phyloP scores from a whole-genome alignment of 257 asterid species.

The Lantana camara region DNA sequence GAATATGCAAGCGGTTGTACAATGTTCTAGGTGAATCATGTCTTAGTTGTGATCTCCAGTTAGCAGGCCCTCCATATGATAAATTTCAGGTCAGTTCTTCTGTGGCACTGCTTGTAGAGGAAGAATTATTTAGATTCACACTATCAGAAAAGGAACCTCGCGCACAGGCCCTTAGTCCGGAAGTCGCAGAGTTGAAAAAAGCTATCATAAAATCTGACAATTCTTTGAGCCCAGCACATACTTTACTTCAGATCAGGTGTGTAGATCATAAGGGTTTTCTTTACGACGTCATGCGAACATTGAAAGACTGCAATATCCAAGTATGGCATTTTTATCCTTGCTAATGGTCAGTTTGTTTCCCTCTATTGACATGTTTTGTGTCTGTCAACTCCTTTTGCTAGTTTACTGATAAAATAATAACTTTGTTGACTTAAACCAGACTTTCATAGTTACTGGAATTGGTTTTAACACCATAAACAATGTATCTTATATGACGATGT shows the following conservation, averaged over 20 bases:
- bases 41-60: slow-evolving; percentile 71
- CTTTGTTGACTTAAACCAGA: slow-evolving; percentile 19
- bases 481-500: slow-evolving; percentile 6
- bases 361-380: slow-evolving; percentile 10
- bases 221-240: slow-evolving; percentile 82
- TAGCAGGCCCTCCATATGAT: slow-evolving; percentile 56
- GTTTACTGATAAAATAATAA: neutral
- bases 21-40: slow-evolving; percentile 73
- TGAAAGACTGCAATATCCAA: slow-evolving; percentile 79
- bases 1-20: slow-evolving; percentile 47
- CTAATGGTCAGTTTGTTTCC: slow-evolving; percentile 2
- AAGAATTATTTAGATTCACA: slow-evolving; percentile 66
- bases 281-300: slow-evolving; percentile 73
- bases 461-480: neutral
- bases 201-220: slow-evolving; percentile 67
- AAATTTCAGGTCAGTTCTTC: slow-evolving; percentile 50
- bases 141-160: slow-evolving; percentile 58
- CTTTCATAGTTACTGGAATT: slow-evolving; percentile 10
- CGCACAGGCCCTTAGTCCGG: slow-evolving; percentile 69
- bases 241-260: slow-evolving; percentile 78
- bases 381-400: neutral
- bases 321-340: no score
- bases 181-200: slow-evolving; percentile 54
- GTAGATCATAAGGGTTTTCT: slow-evolving; percentile 85
- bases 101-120: slow-evolving; percentile 52